Percentiles rank a stretch among this genome's conserved stretches.
These are phyloP conservation scores for Macrophomina tecta DNA, from an alignment of 2,329 filamentous ascomycete species.

Conservation along the genomic window DNA sequence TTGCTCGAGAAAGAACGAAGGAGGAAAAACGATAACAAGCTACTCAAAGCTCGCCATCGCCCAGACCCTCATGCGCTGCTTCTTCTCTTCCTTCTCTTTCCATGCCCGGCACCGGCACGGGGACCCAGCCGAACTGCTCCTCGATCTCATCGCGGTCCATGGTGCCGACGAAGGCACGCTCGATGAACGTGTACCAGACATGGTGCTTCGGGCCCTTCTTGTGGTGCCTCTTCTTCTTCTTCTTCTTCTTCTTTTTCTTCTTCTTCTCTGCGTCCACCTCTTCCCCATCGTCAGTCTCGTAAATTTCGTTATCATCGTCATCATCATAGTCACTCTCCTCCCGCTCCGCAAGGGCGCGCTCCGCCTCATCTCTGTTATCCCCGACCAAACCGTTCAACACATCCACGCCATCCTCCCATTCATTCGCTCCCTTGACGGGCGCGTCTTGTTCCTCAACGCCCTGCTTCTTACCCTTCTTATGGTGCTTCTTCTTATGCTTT, in stretches of 20 bases:
- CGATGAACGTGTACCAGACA: slow-evolving; percentile 78
- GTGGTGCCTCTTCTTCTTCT: slow-evolving; percentile 58
- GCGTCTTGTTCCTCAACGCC: neutral
- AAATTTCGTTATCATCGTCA: slow-evolving; percentile 37
- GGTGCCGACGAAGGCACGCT: slow-evolving; percentile 80
- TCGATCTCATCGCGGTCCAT: slow-evolving; percentile 69
- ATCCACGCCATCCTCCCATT: neutral
- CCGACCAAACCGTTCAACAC: slow-evolving; percentile 9
- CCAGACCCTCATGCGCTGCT: neutral
- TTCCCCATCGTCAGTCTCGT: slow-evolving; percentile 39
- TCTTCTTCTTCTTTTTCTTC: slow-evolving; percentile 56
- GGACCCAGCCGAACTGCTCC: slow-evolving; percentile 39
- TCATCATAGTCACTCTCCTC: neutral
- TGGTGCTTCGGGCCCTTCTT: slow-evolving; percentile 59
- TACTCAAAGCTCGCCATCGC: slow-evolving; percentile 20
- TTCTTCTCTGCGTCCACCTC: slow-evolving; percentile 44
- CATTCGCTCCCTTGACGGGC: neutral
- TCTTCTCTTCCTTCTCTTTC: neutral
- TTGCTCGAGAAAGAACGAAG: neutral
- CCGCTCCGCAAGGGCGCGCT: slow-evolving; percentile 34
- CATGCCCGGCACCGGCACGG: neutral
- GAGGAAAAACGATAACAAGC: neutral
- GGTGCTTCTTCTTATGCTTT: slow-evolving; percentile 29
- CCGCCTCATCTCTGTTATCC: slow-evolving; percentile 34
- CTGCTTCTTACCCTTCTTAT: slow-evolving; percentile 32